Conservation (phyloP, 2,329 filamentous ascomycete genomes). For the Aaosphaeria pasadenensis region DNA sequence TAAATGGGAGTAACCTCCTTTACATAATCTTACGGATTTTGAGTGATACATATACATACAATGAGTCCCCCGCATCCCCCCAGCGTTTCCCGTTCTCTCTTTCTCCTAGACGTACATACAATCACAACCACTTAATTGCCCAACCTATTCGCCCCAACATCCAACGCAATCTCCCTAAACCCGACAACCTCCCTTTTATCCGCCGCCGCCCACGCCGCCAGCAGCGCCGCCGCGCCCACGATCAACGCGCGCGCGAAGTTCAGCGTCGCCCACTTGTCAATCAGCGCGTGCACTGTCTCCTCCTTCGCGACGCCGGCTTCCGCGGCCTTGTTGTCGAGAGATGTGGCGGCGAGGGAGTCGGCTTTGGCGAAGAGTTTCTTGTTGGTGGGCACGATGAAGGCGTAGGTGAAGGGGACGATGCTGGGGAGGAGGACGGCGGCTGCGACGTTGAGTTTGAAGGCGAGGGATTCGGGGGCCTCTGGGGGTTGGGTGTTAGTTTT, state of each 20-base stretch:
- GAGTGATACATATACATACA: too few species aligned
- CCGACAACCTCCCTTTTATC: conserved; percentile 20
- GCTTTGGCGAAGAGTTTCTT: conserved; percentile 46
- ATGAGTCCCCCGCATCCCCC: too few species aligned
- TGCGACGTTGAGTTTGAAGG: conserved; percentile 44
- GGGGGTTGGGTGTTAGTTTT: background rate
- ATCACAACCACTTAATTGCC: background rate
- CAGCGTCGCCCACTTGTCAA: conserved; percentile 56
- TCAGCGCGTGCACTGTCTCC: conserved; percentile 50
- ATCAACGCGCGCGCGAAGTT: conserved; percentile 48
- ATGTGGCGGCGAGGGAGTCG: conserved; percentile 36
- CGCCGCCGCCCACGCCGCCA: conserved; percentile 23
- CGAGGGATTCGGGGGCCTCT: conserved; percentile 24
- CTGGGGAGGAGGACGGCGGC: conserved; percentile 47
- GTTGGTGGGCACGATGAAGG: conserved; percentile 49
- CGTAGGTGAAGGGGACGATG: conserved; percentile 53
- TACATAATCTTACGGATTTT: too few species aligned
- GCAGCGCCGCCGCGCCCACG: conserved; percentile 22
- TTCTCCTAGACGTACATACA: too few species aligned
- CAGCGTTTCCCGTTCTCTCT: too few species aligned
- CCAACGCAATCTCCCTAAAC: conserved; percentile 5
- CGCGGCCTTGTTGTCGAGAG: conserved; percentile 35
- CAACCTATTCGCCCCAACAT: conserved; percentile 16
- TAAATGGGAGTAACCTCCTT: too few species aligned
- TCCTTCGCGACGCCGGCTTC: conserved; percentile 40